Evolutionary conservation across 1,139 yeast species (phyloP).

Genomic region (Nematodospora anomalae): DNA sequence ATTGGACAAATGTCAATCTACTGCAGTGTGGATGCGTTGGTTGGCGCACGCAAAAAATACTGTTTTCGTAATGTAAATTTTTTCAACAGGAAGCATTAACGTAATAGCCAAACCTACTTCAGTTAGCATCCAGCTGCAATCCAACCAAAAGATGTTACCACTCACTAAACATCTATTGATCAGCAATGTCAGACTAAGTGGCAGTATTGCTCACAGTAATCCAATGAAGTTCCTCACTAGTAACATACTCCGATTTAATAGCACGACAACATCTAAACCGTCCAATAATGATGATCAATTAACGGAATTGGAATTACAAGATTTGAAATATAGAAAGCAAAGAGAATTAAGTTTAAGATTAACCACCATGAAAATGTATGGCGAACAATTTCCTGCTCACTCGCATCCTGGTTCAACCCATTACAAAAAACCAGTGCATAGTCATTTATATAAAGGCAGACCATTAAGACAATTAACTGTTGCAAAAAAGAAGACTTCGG

Average conservation of each 20-base stretch:
- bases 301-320: conserved; percentile 80
- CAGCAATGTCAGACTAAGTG: neutral
- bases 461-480: conserved; percentile 78
- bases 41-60: neutral
- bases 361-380: conserved; percentile 70
- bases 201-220: too few species aligned
- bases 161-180: neutral
- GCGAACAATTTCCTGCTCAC: conserved; percentile 60
- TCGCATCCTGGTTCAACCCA: conserved; percentile 88
- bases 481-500: conserved; percentile 68
- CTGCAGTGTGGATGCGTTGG: neutral
- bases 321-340: conserved; percentile 68
- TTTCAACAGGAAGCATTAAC: too few species aligned
- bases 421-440: conserved; percentile 84
- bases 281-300: conserved; percentile 32
- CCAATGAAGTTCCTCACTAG: too few species aligned
- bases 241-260: neutral
- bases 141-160: neutral
- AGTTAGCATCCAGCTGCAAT: too few species aligned
- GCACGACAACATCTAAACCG: neutral
- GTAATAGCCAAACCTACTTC: too few species aligned
- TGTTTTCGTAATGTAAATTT: neutral
- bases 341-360: conserved; percentile 69
- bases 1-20: neutral
- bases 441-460: conserved; percentile 81